A percentile compares a stretch with the other conserved stretches of the same genome.
Evolutionary conservation across 495 filamentous ascomycete genomes (phyloP).

Genomic region (Penicillium silybi): DNA sequence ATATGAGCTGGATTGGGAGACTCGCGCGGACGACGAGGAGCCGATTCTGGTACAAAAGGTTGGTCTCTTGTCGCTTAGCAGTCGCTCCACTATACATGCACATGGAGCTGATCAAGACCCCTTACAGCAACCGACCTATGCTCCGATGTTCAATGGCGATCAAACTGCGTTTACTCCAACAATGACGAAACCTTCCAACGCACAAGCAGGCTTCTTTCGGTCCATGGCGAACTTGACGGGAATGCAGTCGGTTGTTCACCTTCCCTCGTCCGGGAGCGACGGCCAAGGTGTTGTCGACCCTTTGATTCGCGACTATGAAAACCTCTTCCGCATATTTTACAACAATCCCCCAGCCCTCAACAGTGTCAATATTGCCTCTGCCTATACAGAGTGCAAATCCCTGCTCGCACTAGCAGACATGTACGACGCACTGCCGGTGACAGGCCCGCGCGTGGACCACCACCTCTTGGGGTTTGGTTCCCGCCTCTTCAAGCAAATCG

Average conservation of each 20-base stretch:
- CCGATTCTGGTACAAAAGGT: slow-evolving; percentile 87
- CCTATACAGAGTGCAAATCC: slow-evolving; percentile 87
- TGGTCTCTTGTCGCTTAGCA: neutral
- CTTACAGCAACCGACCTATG: slow-evolving; percentile 37
- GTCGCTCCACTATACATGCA: neutral
- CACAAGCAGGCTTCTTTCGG: slow-evolving; percentile 69
- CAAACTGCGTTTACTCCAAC: slow-evolving; percentile 45
- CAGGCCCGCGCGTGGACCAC: slow-evolving; percentile 87
- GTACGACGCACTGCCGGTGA: slow-evolving; percentile 84
- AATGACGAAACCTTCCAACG: slow-evolving; percentile 49
- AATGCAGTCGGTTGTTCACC: slow-evolving; percentile 49
- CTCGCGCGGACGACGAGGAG: slow-evolving; percentile 67
- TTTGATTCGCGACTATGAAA: slow-evolving; percentile 83
- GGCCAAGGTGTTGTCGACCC: slow-evolving; percentile 56
- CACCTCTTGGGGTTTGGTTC: slow-evolving; percentile 87
- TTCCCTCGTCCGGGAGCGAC: slow-evolving; percentile 29
- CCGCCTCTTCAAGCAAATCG: slow-evolving; percentile 87
- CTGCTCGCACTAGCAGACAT: slow-evolving; percentile 81
- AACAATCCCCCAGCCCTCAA: slow-evolving; percentile 80
- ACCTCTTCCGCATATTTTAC: slow-evolving; percentile 89
- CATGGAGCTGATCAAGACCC: slow-evolving; percentile 1
- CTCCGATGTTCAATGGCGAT: slow-evolving; percentile 49
- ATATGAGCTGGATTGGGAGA: slow-evolving; percentile 80
- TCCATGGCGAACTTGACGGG: slow-evolving; percentile 74
- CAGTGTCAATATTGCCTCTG: slow-evolving; percentile 78